Base-by-base conservation (phyloP, 2,329 filamentous ascomycete genomes). In the Teratosphaeria gauchensis region DNA sequence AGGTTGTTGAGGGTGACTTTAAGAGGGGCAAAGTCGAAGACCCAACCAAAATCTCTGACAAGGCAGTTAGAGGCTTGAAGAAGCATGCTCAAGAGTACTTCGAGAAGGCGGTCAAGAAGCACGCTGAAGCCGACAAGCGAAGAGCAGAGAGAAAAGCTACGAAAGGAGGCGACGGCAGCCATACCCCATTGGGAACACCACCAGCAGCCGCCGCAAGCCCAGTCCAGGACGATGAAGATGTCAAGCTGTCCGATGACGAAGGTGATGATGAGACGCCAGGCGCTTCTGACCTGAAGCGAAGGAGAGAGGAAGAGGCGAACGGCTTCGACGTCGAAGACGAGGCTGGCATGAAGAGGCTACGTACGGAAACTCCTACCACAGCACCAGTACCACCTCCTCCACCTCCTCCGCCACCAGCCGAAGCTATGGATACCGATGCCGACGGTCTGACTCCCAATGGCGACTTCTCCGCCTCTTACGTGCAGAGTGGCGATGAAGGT, bases 1-100 rank as follows among this genome's bases (percentile, higher is more conserved):
- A 92, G 73, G 82, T 97, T 14, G 92, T 96, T 21, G 84, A 89
- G 19, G 94, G 90, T 0, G 92, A 97, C 72, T 96, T 89, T 76
- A 95, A 95, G 72, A 88, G 92, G 69, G 84, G 85, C 54, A 86
- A 90, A n/a, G 91, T 96, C 9, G 82, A 84, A 53, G 87, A 96
- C 68, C 92, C 91, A 0, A 89, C 84, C 28, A 83, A 82, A 54
- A 86, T 96, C 63, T 83, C 82, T 31, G 82, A 88, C 38, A 92
- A 90, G 70, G 89, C 94, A 67, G 83, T 87, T 66, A 87, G 86
- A 70, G 90, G 91, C 63, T 84, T 96, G 60, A 95, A 90, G 75
- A 86, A 84, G 59, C 90, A 88, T 69, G 90, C 92, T 59, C 87
- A 88, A 62, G 86, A 91, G 55, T 97, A 87, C 72, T 87, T 96